Evolutionary conservation across 768 basidiomycete genomes (phyloP), one percentile per base, ranked within the genome.

Genomic region (Russula sp.): DNA sequence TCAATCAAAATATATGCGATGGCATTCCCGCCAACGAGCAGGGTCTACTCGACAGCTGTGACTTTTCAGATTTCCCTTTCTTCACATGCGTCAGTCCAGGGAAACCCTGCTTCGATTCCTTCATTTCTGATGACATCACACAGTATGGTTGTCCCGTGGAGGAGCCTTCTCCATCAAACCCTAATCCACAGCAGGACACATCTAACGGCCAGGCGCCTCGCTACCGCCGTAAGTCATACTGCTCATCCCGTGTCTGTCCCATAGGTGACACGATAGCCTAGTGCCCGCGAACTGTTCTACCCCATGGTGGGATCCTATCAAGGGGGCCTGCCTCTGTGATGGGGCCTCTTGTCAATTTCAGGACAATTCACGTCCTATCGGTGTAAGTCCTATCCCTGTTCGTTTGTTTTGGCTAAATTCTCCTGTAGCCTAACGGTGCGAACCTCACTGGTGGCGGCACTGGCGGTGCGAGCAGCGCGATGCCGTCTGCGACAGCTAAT

Each of bases 261-360:
- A 6, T 13, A 20, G 24, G 0, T 50, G 26, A 50, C 26, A 26
- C 49, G 26, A n/a, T 38, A 14, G 59, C 24, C 22, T 64, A 88
- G 87, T 90, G 3, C 83, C 88, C 26, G 62, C 79, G 24, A 88
- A 88, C 75, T 90, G 89, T 74, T 86, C 86, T 5, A 90, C 88
- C 11, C 80, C 86, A 3, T 92, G 88, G 80, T 91, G 88, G 88
- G 89, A 92, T 73, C 90, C 90, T 2, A 80, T 90, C 57, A 77
- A 67, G 30, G 85, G 83, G 69, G 75, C 78, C 42, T 92, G 90
- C 68, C 75, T 86, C 57, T 92, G 89, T 75, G 80, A 75, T 0
- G 79, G 81, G 2, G 67, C 64, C 57, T 75, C 74, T 2, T 92
- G 91, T 72, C 75, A 79, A 0, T 92, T 91, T 74, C 72, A 73